These are phyloP conservation scores for Apophysomyces trapeziformis DNA, from an alignment of 371 early-diverging fungal genomes.

Conservation along the genomic window DNA sequence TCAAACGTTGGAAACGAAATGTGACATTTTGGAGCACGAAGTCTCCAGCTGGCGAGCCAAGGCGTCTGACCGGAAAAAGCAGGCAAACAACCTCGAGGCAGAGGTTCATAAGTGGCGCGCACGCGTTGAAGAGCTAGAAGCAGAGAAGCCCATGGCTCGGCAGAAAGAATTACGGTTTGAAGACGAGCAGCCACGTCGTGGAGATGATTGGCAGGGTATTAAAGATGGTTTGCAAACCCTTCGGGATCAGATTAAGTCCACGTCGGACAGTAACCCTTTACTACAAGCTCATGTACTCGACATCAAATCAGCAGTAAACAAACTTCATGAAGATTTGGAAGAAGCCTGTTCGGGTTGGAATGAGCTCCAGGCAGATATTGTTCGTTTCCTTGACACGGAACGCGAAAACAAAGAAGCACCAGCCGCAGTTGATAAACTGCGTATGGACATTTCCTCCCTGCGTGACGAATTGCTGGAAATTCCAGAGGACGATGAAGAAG, in stretches of 20 bases:
- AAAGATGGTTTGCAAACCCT: constrained; percentile 40
- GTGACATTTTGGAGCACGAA: constrained; percentile 37
- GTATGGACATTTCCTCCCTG: constrained; percentile 22
- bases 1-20: constrained; percentile 26
- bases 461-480: constrained; percentile 25
- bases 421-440: constrained; percentile 20
- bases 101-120: constrained; percentile 27
- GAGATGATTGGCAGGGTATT: constrained; percentile 22
- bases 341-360: constrained; percentile 38
- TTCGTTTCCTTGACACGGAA: constrained; percentile 31
- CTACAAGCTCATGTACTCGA: constrained; percentile 32
- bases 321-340: constrained; percentile 31
- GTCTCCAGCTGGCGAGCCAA: constrained; percentile 24
- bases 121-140: constrained; percentile 29
- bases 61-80: constrained; percentile 26
- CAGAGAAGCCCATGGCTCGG: constrained; percentile 6
- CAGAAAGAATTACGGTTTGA: constrained; percentile 1
- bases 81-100: constrained; percentile 15
- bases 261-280: constrained; percentile 24
- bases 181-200: constrained; percentile 3
- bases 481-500: neutral
- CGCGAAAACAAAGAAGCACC: constrained; percentile 15
- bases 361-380: constrained; percentile 39
- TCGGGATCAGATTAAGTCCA: constrained; percentile 32
- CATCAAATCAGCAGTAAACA: constrained; percentile 34